Conservation (phyloP, 441 rosid genomes). For the Syzygium syzygioides region DNA sequence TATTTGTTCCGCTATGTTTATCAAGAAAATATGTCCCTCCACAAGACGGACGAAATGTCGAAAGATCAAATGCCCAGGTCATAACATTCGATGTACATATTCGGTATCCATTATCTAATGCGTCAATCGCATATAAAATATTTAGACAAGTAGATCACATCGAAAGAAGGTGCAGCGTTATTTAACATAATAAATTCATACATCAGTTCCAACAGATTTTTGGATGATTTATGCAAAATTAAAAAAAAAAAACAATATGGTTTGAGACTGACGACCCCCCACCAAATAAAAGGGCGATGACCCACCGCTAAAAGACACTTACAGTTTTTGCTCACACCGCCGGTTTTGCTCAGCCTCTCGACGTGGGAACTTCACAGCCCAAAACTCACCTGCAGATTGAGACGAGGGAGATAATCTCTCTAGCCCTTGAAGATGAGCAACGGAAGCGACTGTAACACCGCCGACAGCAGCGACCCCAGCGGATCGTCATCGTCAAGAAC, state of each 20-base stretch:
- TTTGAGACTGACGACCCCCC: not conserved
- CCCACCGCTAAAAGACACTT: not conserved
- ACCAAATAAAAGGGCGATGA: not conserved
- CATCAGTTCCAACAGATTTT: not conserved
- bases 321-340: not conserved
- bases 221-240: not conserved
- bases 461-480: not conserved
- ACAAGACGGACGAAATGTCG: fast-evolving
- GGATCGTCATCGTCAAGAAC: not conserved
- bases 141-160: not conserved
- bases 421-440: slow-evolving; percentile 16
- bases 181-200: not conserved
- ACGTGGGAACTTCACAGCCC: not conserved
- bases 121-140: fast-evolving
- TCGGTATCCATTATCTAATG: not conserved
- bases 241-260: not conserved
- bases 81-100: not conserved
- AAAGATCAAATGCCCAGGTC: not conserved
- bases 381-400: not conserved
- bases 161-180: not conserved
- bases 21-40: fast-evolving
- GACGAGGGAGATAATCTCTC: not conserved
- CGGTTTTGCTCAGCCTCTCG: not conserved
- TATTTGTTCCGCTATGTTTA: not conserved
- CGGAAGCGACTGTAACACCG: not conserved